Evolutionary conservation across 1,139 yeast species (phyloP), one percentile per base, ranked within the genome.

Genomic region (Candida sojae): DNA sequence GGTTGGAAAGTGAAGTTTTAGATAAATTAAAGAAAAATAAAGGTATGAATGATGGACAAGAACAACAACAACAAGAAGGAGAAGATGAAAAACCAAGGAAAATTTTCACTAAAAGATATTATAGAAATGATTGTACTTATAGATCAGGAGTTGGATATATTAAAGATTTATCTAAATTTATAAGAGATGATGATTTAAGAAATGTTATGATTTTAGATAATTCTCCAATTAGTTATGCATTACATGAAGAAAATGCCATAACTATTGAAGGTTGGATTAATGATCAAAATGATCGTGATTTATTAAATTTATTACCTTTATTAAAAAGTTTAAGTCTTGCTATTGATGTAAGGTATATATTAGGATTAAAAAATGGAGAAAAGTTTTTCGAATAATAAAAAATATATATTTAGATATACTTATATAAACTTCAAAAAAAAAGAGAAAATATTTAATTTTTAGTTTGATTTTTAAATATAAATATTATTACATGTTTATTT

Each of bases 221-320:
- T 68, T 90, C 97, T 6, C 98, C 98, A 1, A 78, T 90, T 9
- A 86, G 96, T 61, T 93, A 89, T 64, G 86, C 91, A 10, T 69
- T 83, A 63, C 93, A 93, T 62, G 89, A 84, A 53, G 84, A 85
- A 57, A 93, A 93, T 62, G 99, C 97, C 0, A 84, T 93, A 34
- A 84, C 87, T 70, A 90, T 93, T 21, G 97, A 92, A 67, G 98
- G 99, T 40, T 93, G 99, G 99, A 90, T 93, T 53, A 90, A 89
- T 60, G 99, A 93, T 67, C 96, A 96, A 21, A 82, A 86, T 41
- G 99, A 93, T 63, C 77, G 85, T 26, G 96, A 90, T 59, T 71
- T 93, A 49, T 70, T 93, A 63, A 84, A 89, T 58, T 69, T 93
- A 46, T 67, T 93, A 44, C 98, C 99, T 1, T 71, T 93, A 63